Evolutionary conservation across 768 basidiomycete species (phyloP), one percentile per base, ranked within the genome.

Genomic region (Boletus edulis): DNA sequence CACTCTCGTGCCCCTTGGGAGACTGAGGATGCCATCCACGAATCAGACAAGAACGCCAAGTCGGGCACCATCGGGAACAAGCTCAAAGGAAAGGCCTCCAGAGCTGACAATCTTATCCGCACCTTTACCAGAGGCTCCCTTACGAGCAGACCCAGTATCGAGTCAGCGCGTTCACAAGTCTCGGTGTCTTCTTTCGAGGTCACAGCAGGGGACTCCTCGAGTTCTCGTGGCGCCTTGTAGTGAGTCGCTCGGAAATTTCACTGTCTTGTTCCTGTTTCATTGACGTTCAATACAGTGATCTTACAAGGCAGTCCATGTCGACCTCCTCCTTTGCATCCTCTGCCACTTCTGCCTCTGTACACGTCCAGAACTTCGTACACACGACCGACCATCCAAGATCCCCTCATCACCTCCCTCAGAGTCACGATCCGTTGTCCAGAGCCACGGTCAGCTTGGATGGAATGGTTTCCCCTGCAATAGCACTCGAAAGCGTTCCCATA

Each of bases 1-100:
- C 87, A 90, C 69, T 88, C 87, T 57, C 85, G 80, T 24, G 86
- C 90, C 17, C 90, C 90, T 39, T 93, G 90, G 90, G 89, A 91
- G 71, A 71, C 78, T 37, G 86, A 83, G 46, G 82, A 78, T 14
- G 78, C 74, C 37, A 38, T 70, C 4, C 81, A 77, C 32, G 82
- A 83, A 40, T 62, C 72, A 5, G 77, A 80, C 39, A 73, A 74
- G 22, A 67, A 64, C 44, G 56, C 67, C 52, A 62, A 68, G 67
- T 66, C 70, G 51, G 59, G 66, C 60, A 55, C 64, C 52, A 55
- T 67, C 49, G 61, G 67, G 27, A 68, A 55, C 57, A 73, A 66
- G 55, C 62, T 67, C 56, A 73, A 54, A 39, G 60, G 61, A 46
- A 71, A 65, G 44, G 52, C 63, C 43, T 49, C 60, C 46, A 74